phyloP scores from a whole-genome alignment of 2,329 filamentous ascomycete species.

The Davidsoniella eucalypti region DNA sequence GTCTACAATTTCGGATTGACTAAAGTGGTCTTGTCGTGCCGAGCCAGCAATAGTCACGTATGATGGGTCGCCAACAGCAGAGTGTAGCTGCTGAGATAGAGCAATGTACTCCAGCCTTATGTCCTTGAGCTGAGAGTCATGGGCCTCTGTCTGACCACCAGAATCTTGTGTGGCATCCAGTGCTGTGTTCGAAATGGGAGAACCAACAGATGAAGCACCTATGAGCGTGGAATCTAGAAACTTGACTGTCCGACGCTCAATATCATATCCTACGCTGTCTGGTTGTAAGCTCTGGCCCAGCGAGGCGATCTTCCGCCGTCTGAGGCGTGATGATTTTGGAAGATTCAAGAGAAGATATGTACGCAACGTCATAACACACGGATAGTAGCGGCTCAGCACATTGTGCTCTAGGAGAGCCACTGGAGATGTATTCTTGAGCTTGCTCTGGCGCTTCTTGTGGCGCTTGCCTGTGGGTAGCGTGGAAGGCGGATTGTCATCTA shows the following conservation, averaged over 20 bases:
- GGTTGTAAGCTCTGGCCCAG: slow-evolving; percentile 26
- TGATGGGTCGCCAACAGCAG: slow-evolving; percentile 30
- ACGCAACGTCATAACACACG: slow-evolving; percentile 47
- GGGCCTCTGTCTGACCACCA: no score
- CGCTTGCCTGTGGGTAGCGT: no score
- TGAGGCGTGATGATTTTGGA: slow-evolving; percentile 46
- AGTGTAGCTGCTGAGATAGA: background rate
- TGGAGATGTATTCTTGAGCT: background rate
- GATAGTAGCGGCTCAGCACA: slow-evolving; percentile 35
- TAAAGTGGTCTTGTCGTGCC: slow-evolving; percentile 27
- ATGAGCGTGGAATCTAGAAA: slow-evolving; percentile 14
- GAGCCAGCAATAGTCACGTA: slow-evolving; percentile 33
- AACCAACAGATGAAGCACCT: background rate
- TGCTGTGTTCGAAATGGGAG: no score
- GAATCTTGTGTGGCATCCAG: no score
- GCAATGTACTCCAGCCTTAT: background rate
- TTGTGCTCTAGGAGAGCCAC: background rate
- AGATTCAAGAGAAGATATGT: slow-evolving; percentile 52
- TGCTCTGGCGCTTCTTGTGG: background rate
- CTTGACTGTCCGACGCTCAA: slow-evolving; percentile 11
- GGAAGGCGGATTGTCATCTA: no score
- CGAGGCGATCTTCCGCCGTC: slow-evolving; percentile 38
- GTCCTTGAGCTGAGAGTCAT: background rate
- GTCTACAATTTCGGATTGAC: slow-evolving; percentile 53
- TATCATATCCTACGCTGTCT: slow-evolving; percentile 7